Conservation (phyloP, 1,284 basidiomycete genomes). For the Wallemia hederae region DNA sequence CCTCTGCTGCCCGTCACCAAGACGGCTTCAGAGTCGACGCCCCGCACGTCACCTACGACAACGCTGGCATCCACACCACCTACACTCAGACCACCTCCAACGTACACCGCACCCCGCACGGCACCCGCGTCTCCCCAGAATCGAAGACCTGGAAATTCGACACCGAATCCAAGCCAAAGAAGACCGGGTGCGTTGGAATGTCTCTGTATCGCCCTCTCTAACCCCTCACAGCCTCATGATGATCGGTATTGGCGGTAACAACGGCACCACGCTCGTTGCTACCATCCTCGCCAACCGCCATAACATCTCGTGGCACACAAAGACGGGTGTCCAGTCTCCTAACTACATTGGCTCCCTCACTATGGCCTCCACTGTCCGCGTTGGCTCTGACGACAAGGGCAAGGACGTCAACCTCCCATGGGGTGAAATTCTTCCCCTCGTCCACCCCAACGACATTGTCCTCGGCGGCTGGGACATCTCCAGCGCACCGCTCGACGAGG, state of each 20-base stretch:
- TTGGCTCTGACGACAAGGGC: constrained; percentile 54
- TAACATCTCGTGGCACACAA: constrained; percentile 84
- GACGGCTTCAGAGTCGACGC: background rate
- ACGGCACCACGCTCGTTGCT: constrained; percentile 77
- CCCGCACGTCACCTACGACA: background rate
- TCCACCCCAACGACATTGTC: constrained; percentile 93
- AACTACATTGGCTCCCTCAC: constrained; percentile 68
- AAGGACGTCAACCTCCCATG: constrained; percentile 84
- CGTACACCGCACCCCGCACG: constrained; percentile 22
- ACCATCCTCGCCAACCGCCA: constrained; percentile 90
- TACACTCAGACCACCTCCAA: background rate
- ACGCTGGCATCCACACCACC: background rate
- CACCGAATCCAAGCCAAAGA: constrained; percentile 58
- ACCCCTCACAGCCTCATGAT: constrained; percentile 47
- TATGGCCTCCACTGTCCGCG: constrained; percentile 73
- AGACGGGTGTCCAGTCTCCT: constrained; percentile 67
- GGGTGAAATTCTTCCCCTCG: constrained; percentile 84
- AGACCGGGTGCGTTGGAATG: constrained; percentile 46
- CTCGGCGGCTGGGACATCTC: constrained; percentile 97
- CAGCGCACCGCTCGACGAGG: constrained; percentile 49
- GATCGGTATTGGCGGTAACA: constrained; percentile 91
- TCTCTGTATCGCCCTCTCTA: constrained; percentile 5
- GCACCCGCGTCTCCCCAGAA: constrained; percentile 46
- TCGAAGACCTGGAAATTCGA: constrained; percentile 64
- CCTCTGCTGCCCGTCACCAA: background rate